Base-by-base conservation (phyloP, 2,329 filamentous ascomycete species). In the Beauveria medogensis region DNA sequence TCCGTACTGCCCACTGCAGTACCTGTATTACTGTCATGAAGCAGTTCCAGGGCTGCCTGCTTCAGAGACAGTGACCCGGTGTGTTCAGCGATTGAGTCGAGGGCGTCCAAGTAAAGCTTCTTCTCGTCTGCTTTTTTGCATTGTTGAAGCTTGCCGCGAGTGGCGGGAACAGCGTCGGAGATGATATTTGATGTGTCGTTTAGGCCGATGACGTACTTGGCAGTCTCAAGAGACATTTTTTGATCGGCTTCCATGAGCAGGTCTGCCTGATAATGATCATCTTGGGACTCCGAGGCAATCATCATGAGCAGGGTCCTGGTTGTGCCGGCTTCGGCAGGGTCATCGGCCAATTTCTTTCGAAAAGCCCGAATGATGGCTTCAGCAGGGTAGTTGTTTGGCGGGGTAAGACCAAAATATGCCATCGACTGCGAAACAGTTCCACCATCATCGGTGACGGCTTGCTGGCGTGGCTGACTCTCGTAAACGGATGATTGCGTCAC, bases 401-500 rank as follows among this genome's bases (percentile, higher is more conserved):
- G 72, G 24, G 67, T 67, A 12, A 76, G 65, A 1, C 69, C 72
- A 12, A 76, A 68, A 55, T 70, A 75, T 6, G 61, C 62, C 37
- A 75, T 62, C 2, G 74, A 73, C 62, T 75, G 67, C 5, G 69
- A 65, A 14, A 70, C 65, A 6, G 73, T 57, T 6, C 68, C 70
- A 20, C 69, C 67, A 30, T 75, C 73, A 22, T 73, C 71, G 20
- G 61, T 59, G 1, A 62, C 67, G 9, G 60, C 64, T 37, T 71
- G 70, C 10, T 61, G 62, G 51, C 70, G 69, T 1, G 67, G 64
- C 59, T 74, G 72, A 56, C 69, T 75, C n/a, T 75, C 74, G 47
- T 72, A 76, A 22, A 75, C 67, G 2, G 74, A 75, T 9, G 71
- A 74, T 61, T 76, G 74, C 0, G 68, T 75, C 6, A 73, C 69